Evolutionary conservation across 768 basidiomycete species (phyloP).

Genomic region (Collybia sp.): DNA sequence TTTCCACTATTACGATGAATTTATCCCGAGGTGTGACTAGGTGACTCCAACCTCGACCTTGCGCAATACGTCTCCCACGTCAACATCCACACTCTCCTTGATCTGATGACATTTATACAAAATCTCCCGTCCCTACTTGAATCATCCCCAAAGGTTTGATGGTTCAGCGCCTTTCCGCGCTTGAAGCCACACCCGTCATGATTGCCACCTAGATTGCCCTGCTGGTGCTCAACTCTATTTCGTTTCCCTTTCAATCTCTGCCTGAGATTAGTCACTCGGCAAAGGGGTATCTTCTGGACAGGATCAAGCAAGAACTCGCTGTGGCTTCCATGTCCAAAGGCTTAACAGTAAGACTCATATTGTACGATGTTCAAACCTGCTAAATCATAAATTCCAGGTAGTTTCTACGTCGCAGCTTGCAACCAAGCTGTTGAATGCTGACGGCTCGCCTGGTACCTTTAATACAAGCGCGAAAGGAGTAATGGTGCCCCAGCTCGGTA

Average conservation of each 20-base stretch:
- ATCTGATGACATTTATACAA: slow-evolving; percentile 55
- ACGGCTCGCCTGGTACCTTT: slow-evolving; percentile 63
- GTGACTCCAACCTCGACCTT: slow-evolving; percentile 8
- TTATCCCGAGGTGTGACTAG: too few relatives aligned
- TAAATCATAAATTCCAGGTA: slow-evolving; percentile 13
- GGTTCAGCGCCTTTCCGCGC: slow-evolving; percentile 2
- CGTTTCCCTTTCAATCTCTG: slow-evolving; percentile 58
- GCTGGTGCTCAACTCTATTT: slow-evolving; percentile 63
- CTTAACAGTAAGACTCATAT: slow-evolving; percentile 37
- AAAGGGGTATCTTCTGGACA: slow-evolving; percentile 41
- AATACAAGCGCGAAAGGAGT: slow-evolving; percentile 59
- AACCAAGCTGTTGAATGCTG: slow-evolving; percentile 59
- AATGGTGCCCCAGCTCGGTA: slow-evolving; percentile 66
- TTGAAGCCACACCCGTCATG: neutral
- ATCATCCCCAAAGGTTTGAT: slow-evolving; percentile 39
- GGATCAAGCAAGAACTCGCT: slow-evolving; percentile 48
- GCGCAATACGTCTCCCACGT: slow-evolving; percentile 30
- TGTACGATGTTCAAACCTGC: neutral
- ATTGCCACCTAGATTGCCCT: slow-evolving; percentile 40
- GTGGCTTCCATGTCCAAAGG: slow-evolving; percentile 40
- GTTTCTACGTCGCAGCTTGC: slow-evolving; percentile 66
- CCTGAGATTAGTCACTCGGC: slow-evolving; percentile 31
- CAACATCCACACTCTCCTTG: slow-evolving; percentile 40
- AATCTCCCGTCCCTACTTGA: slow-evolving; percentile 44
- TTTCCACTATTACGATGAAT: neutral